These are phyloP conservation scores for Heliosperma pusillum DNA, from an alignment of 148 eudicot species.

Conservation along the genomic window DNA sequence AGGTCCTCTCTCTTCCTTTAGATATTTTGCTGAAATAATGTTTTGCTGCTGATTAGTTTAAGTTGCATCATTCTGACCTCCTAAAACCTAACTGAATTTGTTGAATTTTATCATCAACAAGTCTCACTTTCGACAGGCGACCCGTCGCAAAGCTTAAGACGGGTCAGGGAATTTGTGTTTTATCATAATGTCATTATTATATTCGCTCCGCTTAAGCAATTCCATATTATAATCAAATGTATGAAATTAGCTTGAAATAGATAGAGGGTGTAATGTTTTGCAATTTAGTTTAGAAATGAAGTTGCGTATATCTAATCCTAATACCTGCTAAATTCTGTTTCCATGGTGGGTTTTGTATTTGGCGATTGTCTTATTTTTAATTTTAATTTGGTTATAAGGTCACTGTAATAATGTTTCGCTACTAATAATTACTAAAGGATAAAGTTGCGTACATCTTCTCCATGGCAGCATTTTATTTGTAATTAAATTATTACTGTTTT, in stretches of 20 bases:
- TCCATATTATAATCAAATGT: no score
- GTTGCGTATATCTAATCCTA: neutral
- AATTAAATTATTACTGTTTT: slow-evolving; percentile 1
- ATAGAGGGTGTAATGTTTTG: neutral
- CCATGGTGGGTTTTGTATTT: neutral
- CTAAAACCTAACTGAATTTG: no score
- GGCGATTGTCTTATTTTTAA: neutral
- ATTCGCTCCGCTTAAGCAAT: neutral
- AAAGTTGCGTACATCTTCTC: neutral
- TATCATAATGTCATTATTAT: no score
- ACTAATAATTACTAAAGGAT: neutral
- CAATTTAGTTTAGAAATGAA: neutral
- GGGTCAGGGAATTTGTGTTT: no score
- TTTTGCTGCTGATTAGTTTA: no score
- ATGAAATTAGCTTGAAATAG: no score
- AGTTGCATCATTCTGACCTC: no score
- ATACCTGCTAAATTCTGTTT: neutral
- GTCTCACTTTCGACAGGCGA: no score
- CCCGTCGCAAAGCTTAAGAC: no score
- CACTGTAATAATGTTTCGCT: neutral
- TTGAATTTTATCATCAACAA: no score
- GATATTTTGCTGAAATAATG: no score
- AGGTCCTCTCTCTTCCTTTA: slow-evolving; percentile 15
- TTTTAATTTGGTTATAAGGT: neutral
- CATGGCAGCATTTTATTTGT: neutral